phyloP scores from a whole-genome alignment of 179 eudicot species.

The Beta macrorhiza region DNA sequence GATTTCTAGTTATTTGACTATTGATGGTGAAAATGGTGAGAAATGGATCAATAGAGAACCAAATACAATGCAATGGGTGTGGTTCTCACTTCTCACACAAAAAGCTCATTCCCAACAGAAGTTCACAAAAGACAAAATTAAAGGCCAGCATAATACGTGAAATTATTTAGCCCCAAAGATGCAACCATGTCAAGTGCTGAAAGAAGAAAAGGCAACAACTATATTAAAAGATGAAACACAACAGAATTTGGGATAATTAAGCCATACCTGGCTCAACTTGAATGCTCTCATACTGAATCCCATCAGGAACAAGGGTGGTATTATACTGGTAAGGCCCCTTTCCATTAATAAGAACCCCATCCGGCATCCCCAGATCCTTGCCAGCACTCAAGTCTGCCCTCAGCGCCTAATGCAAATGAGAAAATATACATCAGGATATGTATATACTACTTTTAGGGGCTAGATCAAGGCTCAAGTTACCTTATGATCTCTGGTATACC shows the following conservation, averaged over 20 bases:
- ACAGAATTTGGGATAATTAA: background rate
- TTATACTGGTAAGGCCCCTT: slow-evolving; percentile 90
- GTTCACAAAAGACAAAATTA: background rate
- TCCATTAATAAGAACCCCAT: slow-evolving; percentile 97
- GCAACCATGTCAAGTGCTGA: background rate
- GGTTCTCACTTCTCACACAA: background rate
- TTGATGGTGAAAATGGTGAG: background rate
- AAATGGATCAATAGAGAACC: background rate
- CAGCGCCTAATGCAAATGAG: slow-evolving; percentile 48
- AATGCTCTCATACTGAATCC: slow-evolving; percentile 60
- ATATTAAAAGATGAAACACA: background rate
- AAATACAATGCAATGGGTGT: background rate
- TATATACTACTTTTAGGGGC: background rate
- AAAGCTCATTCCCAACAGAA: background rate
- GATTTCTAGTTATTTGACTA: background rate
- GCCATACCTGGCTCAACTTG: slow-evolving; percentile 79
- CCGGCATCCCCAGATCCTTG: slow-evolving; percentile 78
- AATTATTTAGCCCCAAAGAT: background rate
- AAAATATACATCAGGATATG: background rate
- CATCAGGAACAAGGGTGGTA: slow-evolving; percentile 65
- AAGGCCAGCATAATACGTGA: background rate
- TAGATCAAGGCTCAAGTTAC: slow-evolving; percentile 32
- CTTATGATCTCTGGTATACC: slow-evolving; percentile 82
- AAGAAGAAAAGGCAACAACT: background rate
- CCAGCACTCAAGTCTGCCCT: slow-evolving; percentile 64